Base-by-base conservation (phyloP, 1,284 basidiomycete genomes). In the Sanghuangporus weigelae region DNA sequence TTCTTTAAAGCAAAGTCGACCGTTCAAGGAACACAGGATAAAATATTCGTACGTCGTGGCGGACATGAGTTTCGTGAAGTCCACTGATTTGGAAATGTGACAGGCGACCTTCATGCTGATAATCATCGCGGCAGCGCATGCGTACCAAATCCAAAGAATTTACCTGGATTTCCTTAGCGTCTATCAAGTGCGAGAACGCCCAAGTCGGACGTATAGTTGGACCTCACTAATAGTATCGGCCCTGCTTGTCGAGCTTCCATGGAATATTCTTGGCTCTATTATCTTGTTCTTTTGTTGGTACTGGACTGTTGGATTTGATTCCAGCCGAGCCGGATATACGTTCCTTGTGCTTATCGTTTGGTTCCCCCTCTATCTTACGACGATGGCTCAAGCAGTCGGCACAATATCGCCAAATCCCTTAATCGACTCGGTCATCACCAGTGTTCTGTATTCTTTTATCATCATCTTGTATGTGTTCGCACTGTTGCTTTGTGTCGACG, bases 41-140 rank as follows among this genome's bases (percentile, higher is more conserved):
- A 64, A 50, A 60, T 63, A 40, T 60, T 65, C 50, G 67, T 60
- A 53, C 35, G 68, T 50, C 63, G 73, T 65, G 84, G 79, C 72
- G 81, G 84, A 72, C 82, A 73, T 65, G 81, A 77, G 60, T 40
- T 75, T 71, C n/a, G 53, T 26, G 72, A 66, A 81, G 16, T 60
- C 7, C 44, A n/a, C 44, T 46, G 44, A 46, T 5, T 31, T 31
- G 3, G 16, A 5, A 14, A 46, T 2, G 8, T n/a, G 16, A n/a
- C 26, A 78, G 79, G 70, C 79, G 0, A 77, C 80, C 57, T 83
- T 82, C 73, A 79, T 82, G 78, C 72, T 73, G 21, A 77, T 77
- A 8, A 78, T 82, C 62, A 68, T 81, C 11, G 71, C 72, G 63
- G 77, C 77, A 1, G 80, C 81, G 2, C 70, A 81, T 19, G 73